Percentiles rank a stretch among this genome's conserved stretches.
These are phyloP conservation scores for Kluyveromyces aestuarii DNA, from an alignment of 805 yeast genomes.

Conservation along the genomic window DNA sequence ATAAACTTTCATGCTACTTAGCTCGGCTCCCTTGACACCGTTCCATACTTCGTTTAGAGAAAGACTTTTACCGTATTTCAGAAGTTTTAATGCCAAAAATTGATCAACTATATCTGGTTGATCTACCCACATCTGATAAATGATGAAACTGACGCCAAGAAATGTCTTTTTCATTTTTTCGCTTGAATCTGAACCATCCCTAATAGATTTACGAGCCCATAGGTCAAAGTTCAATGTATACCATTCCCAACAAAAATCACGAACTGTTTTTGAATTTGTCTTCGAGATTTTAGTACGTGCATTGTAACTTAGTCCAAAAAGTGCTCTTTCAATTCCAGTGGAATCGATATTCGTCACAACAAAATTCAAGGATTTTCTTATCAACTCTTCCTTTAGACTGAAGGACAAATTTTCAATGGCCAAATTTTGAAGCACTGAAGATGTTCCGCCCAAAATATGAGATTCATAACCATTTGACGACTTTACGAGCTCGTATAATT, in stretches of 20 bases:
- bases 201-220: conserved; percentile 42
- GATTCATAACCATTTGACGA: conserved; percentile 38
- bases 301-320: conserved; percentile 44
- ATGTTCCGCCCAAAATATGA: conserved; percentile 14
- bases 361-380: conserved; percentile 47
- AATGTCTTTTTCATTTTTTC: conserved; percentile 39
- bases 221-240: conserved; percentile 40
- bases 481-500: conserved; percentile 43
- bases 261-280: conserved; percentile 8
- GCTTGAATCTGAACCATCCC: conserved; percentile 38
- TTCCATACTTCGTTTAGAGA: conserved; percentile 17
- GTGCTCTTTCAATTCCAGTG: conserved; percentile 43
- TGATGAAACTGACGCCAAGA: conserved; percentile 29
- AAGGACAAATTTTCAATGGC: conserved; percentile 51
- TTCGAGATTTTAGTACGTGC: conserved; percentile 18
- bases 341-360: conserved; percentile 48
- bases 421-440: conserved; percentile 36
- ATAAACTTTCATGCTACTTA: conserved; percentile 8
- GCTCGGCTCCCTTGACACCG: conserved; percentile 8
- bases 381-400: conserved; percentile 35
- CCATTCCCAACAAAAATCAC: conserved; percentile 46
- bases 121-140: conserved; percentile 27
- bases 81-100: conserved; percentile 28
- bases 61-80: conserved; percentile 24
- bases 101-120: conserved; percentile 20